These are phyloP conservation scores for Paecilomyces sp. DNA, from an alignment of 2,329 filamentous ascomycete genomes.

Conservation along the genomic window DNA sequence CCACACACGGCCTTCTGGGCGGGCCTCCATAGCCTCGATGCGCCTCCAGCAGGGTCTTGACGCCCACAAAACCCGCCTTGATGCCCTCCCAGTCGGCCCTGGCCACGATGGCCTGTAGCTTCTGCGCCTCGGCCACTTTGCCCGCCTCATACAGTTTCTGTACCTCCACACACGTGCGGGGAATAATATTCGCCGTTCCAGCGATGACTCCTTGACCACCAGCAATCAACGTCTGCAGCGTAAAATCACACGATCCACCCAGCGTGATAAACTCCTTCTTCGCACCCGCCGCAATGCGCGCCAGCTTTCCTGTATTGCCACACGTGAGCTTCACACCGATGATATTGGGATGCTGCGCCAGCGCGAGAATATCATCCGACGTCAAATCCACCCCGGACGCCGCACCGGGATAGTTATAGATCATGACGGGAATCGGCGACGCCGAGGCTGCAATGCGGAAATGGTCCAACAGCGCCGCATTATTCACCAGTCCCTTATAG, in stretches of 20 bases:
- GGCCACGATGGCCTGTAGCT: constrained; percentile 69
- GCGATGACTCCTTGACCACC: constrained; percentile 81
- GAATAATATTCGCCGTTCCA: constrained; percentile 77
- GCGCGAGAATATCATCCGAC: constrained; percentile 55
- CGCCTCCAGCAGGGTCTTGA: constrained; percentile 72
- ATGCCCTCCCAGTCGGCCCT: constrained; percentile 78
- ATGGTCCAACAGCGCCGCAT: constrained; percentile 53
- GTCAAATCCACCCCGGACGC: constrained; percentile 61
- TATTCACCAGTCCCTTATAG: constrained; percentile 61
- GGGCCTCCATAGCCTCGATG: constrained; percentile 77
- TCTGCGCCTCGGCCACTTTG: constrained; percentile 66
- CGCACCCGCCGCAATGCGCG: constrained; percentile 49
- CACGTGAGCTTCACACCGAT: constrained; percentile 67
- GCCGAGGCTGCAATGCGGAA: constrained; percentile 58
- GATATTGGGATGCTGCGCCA: constrained; percentile 57
- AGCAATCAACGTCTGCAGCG: constrained; percentile 69
- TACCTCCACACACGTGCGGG: constrained; percentile 70
- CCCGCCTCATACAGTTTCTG: constrained; percentile 70
- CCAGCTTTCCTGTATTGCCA: constrained; percentile 67
- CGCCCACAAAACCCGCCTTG: constrained; percentile 76
- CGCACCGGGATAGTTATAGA: constrained; percentile 68
- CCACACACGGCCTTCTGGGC: constrained; percentile 59
- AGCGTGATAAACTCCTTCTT: constrained; percentile 66
- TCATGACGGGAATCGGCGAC: constrained; percentile 56
- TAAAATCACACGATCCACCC: constrained; percentile 83